phyloP scores from a whole-genome alignment of 345 rosid genomes.

The Pugionium cornutum region DNA sequence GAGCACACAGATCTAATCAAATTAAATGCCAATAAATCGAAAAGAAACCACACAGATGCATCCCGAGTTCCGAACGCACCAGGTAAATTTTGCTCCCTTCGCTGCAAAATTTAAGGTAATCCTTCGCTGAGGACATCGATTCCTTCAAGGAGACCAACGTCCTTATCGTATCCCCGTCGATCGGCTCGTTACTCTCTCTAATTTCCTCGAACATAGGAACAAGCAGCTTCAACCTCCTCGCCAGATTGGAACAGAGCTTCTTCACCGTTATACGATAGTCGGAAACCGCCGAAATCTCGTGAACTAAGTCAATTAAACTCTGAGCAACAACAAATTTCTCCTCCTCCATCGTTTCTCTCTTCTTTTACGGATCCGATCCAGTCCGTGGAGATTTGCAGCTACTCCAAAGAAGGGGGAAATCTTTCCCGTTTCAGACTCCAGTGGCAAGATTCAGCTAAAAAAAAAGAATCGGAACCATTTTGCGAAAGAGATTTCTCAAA shows the following conservation, averaged over 20 bases:
- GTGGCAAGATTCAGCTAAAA: slow-evolving; percentile 26
- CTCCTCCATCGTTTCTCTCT: slow-evolving; percentile 51
- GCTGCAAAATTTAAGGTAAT: slow-evolving; percentile 70
- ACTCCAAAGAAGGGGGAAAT: neutral
- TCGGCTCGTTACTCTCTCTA: slow-evolving; percentile 58
- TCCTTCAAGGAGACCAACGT: slow-evolving; percentile 53
- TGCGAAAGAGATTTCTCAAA: slow-evolving; percentile 22
- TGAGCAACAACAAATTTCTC: slow-evolving; percentile 48
- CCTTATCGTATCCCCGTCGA: slow-evolving; percentile 49
- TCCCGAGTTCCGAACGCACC: slow-evolving; percentile 51
- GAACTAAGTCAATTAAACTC: slow-evolving; percentile 66
- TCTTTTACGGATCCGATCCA: slow-evolving; percentile 29
- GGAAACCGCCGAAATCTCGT: slow-evolving; percentile 60
- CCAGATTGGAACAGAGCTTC: slow-evolving; percentile 76
- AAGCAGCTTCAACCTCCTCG: slow-evolving; percentile 76
- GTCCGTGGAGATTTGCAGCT: neutral
- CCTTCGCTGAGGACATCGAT: slow-evolving; percentile 57
- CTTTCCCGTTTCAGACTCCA: slow-evolving; percentile 11
- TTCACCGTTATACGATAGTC: slow-evolving; percentile 64
- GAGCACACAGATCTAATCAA: slow-evolving; percentile 50
- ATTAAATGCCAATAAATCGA: neutral
- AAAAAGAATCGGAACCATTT: slow-evolving; percentile 30
- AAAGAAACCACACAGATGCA: neutral
- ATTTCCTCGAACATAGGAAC: slow-evolving; percentile 87
- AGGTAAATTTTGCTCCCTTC: slow-evolving; percentile 91